Evolutionary conservation across 805 yeast genomes (phyloP).

Genomic region (Candida sonorensis): DNA sequence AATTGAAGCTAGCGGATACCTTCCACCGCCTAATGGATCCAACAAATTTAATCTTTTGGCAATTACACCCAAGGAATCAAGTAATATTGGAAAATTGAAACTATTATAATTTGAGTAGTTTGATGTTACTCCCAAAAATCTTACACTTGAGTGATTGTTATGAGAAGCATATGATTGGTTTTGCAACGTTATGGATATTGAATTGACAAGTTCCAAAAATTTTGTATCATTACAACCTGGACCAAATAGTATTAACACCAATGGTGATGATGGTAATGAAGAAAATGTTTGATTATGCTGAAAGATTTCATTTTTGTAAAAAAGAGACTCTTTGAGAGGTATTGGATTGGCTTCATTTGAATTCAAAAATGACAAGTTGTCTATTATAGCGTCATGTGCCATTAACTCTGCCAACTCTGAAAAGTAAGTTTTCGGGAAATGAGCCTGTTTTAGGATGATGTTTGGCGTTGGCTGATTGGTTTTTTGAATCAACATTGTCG

Average conservation of each 20-base stretch:
- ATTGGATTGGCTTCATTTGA: too few relatives aligned
- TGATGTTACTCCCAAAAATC: conserved; percentile 20
- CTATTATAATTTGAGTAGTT: conserved; percentile 6
- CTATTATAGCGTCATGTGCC: too few relatives aligned
- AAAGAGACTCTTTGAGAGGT: background rate
- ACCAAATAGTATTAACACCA: conserved; percentile 13
- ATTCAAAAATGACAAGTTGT: too few relatives aligned
- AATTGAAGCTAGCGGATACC: conserved; percentile 26
- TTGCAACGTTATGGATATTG: background rate
- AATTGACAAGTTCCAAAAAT: conserved; percentile 5
- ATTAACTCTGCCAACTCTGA: too few relatives aligned
- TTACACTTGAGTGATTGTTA: background rate
- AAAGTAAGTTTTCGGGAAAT: conserved; percentile 11
- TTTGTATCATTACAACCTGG: conserved; percentile 8
- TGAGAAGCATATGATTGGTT: too few relatives aligned
- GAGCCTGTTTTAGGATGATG: conserved; percentile 17
- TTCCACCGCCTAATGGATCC: conserved; percentile 32
- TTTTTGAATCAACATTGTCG: background rate
- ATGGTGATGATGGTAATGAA: conserved; percentile 1
- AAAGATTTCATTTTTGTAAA: background rate
- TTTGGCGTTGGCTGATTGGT: conserved; percentile 6
- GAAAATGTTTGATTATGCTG: too few relatives aligned
- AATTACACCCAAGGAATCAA: conserved; percentile 22
- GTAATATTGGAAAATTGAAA: conserved; percentile 20
- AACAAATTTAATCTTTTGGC: conserved; percentile 17